Conservation (phyloP, 2,329 filamentous ascomycete species). For the Colletotrichum euphorbiae region DNA sequence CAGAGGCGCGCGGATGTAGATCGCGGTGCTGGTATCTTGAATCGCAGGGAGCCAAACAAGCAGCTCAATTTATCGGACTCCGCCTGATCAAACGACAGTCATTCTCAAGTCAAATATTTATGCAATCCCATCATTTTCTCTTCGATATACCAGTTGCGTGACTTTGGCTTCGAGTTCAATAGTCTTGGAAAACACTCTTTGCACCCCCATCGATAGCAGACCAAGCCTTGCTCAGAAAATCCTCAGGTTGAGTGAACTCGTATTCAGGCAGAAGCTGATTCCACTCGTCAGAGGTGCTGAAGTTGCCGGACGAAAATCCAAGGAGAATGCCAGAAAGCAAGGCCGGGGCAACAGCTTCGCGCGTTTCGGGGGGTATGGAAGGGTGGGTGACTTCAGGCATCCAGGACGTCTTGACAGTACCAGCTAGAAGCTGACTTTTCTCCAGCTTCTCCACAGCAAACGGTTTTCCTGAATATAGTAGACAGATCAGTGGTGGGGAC, state of each 20-base stretch:
- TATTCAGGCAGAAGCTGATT: conserved; percentile 59
- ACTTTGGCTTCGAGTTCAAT: neutral
- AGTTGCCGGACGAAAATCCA: conserved; percentile 48
- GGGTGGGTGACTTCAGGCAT: conserved; percentile 46
- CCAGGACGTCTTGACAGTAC: conserved; percentile 56
- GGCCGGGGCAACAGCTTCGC: conserved; percentile 29
- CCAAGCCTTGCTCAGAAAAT: conserved; percentile 57
- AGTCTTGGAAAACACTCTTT: neutral
- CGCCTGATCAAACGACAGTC: too few species aligned
- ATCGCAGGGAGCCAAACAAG: too few species aligned
- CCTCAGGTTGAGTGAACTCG: conserved; percentile 54
- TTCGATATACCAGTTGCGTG: neutral
- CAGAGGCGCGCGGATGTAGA: too few species aligned
- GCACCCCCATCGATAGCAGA: neutral
- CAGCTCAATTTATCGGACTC: too few species aligned
- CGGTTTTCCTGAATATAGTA: neutral
- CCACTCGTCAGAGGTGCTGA: conserved; percentile 56
- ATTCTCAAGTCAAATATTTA: too few species aligned
- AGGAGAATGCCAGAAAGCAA: conserved; percentile 49
- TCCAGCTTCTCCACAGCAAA: conserved; percentile 57
- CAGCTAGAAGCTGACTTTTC: conserved; percentile 59
- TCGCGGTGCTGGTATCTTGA: too few species aligned
- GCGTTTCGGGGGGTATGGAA: conserved; percentile 41
- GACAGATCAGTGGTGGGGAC: neutral
- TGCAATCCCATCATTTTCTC: too few species aligned